A percentile compares a stretch with the other conserved stretches of the same genome.
phyloP scores from a whole-genome alignment of 441 rosid genomes.

The Geranium incanum region DNA sequence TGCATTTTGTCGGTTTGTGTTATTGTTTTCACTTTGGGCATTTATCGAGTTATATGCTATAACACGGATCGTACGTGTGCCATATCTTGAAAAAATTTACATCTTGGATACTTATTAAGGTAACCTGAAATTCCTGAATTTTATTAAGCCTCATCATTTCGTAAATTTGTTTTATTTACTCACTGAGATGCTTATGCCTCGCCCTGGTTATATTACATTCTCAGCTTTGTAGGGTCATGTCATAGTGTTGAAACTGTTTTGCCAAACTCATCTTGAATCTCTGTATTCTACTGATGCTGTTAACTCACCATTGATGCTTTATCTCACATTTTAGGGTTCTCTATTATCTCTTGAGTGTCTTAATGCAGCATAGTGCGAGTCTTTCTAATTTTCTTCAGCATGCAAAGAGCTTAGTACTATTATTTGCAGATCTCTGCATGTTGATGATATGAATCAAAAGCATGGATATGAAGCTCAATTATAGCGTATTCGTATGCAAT shows the following conservation, averaged over 20 bases:
- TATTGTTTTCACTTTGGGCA: too few relatives aligned
- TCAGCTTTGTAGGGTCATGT: not conserved
- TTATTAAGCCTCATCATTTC: not conserved
- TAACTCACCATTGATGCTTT: not conserved
- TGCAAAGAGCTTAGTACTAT: not conserved
- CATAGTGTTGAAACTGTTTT: not conserved
- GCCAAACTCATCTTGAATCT: constrained; percentile 2
- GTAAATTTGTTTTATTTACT: not conserved
- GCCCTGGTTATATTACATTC: not conserved
- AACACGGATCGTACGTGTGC: too few relatives aligned
- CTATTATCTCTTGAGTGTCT: not conserved
- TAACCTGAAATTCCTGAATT: not conserved
- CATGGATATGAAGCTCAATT: not conserved
- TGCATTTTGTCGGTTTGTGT: too few relatives aligned
- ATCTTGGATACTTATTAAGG: not conserved
- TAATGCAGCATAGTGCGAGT: not conserved
- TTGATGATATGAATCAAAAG: not conserved
- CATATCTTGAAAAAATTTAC: not conserved
- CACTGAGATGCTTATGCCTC: not conserved
- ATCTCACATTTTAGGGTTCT: not conserved
- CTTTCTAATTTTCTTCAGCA: too few relatives aligned
- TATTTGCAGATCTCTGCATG: not conserved
- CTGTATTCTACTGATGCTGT: not conserved
- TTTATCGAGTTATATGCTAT: too few relatives aligned
- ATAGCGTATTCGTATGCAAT: not conserved